Base-by-base conservation (phyloP, 768 basidiomycete genomes). In the Serendipita sp. region DNA sequence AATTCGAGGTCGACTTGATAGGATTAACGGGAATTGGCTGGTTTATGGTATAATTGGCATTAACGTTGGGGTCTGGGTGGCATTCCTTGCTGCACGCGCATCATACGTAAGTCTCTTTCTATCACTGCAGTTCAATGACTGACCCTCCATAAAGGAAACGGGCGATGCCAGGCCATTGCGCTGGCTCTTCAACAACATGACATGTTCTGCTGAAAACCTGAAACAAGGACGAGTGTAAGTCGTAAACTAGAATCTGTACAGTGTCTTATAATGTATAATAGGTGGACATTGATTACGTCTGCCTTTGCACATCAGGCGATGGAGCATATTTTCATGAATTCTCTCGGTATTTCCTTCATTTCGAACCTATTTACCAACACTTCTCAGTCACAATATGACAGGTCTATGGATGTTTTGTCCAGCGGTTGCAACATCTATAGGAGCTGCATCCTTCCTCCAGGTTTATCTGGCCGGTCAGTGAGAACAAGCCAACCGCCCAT, bases 231-330 rank as follows among this genome's bases (percentile, higher is more conserved):
- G 88, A 73, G 69, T 85, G 86, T 88, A 67, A 34, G 83, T 65
- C 32, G 28, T 60, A 18, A 16, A 34, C 47, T 67, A 47, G 10
- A 15, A 30, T 38, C 16, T 63, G 46, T 28, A 56, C 54, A 35
- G 16, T 13, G 18, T 10, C 35, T 56, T 41, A 16, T n/a, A 1
- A 13, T 15, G 35, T 45, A 13, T 23, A n/a, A 13, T 64, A 91
- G 89, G 71, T 91, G 88, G 87, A 89, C 87, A 0, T 75, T 84
- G 30, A 68, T 89, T 8, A 87, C 89, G 0, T 76, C 81, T 16
- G 78, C 77, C 66, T 91, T 92, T 76, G 88, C 88, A 3, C 88
- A 91, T 69, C 72, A 78, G 68, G 77, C 79, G 34, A 44, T 78
- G n/a, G 67, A 71, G 0, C 89, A 91, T 70, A 79, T 87, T 2